A percentile compares a stretch with the other conserved stretches of the same genome.
phyloP scores from a whole-genome alignment of 192 early-diverging fungal genomes.

The Podila minutissima region DNA sequence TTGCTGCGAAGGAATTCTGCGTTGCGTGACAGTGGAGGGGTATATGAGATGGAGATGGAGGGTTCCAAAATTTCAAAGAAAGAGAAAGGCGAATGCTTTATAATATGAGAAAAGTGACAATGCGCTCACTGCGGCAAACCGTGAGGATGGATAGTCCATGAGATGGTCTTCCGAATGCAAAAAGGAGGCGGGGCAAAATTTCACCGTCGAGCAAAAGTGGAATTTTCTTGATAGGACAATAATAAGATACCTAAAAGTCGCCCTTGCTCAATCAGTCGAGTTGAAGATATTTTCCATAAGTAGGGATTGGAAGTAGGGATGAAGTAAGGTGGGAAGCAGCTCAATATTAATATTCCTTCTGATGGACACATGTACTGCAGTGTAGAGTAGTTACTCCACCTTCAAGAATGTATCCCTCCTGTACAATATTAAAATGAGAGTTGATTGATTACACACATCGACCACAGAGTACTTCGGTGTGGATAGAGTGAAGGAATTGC shows the following conservation, averaged over 20 bases:
- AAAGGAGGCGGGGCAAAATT: constrained; percentile 6
- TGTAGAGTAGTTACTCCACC: too few species aligned
- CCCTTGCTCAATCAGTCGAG: background rate
- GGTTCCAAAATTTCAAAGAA: background rate
- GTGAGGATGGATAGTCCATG: background rate
- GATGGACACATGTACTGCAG: too few species aligned
- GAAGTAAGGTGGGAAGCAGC: background rate
- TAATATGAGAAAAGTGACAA: background rate
- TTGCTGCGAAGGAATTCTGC: too few species aligned
- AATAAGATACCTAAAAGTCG: background rate
- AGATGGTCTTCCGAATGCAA: background rate
- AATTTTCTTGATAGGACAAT: background rate
- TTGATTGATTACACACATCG: too few species aligned
- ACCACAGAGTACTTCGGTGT: too few species aligned
- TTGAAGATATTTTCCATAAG: background rate
- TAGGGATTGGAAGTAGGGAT: constrained; percentile 1
- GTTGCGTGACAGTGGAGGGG: background rate
- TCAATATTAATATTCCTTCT: background rate
- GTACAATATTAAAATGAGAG: too few species aligned
- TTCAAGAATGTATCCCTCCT: too few species aligned
- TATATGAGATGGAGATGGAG: background rate
- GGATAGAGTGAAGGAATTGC: too few species aligned
- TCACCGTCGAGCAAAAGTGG: constrained; percentile 7
- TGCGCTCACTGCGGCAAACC: background rate
- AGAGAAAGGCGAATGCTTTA: background rate